These are phyloP conservation scores for Aspergillus sp. DNA, from an alignment of 2,329 filamentous ascomycete species.

Conservation along the genomic window DNA sequence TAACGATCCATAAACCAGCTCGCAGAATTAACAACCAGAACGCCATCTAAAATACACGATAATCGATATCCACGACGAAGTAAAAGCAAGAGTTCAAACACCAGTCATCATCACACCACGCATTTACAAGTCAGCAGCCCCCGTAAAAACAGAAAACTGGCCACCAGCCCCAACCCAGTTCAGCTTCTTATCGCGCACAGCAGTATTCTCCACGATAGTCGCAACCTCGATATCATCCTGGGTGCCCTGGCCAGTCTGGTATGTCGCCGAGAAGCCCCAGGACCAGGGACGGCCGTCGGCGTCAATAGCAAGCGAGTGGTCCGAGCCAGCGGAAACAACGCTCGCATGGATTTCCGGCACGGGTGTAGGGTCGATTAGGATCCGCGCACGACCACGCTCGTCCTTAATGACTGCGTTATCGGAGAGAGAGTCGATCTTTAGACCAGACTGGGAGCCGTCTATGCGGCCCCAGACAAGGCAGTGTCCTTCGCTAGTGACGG, in stretches of 20 bases:
- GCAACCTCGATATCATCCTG: constrained; percentile 72
- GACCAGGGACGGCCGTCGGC: constrained; percentile 60
- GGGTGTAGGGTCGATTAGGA: constrained; percentile 56
- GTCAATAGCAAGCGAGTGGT: constrained; percentile 65
- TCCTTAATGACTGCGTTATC: constrained; percentile 56
- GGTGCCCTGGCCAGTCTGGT: constrained; percentile 68
- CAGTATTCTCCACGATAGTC: constrained; percentile 75
- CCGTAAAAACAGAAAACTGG: constrained; percentile 51
- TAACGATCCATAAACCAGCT: no score
- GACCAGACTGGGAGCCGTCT: constrained; percentile 52
- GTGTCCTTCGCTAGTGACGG: constrained; percentile 44
- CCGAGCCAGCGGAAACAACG: constrained; percentile 55
- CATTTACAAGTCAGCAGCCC: constrained; percentile 13
- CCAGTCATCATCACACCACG: no score
- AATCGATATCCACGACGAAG: no score
- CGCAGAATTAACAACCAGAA: no score
- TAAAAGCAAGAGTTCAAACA: no score
- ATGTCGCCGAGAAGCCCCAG: constrained; percentile 74
- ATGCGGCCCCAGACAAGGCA: constrained; percentile 53
- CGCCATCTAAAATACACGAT: no score
- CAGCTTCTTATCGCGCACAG: constrained; percentile 64
- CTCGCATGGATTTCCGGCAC: constrained; percentile 52
- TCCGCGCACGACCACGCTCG: constrained; percentile 56
- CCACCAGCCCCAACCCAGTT: constrained; percentile 77
- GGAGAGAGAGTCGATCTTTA: constrained; percentile 47